Evolutionary conservation across 441 rosid species (phyloP).

Genomic region (Adansonia rubrostipa): DNA sequence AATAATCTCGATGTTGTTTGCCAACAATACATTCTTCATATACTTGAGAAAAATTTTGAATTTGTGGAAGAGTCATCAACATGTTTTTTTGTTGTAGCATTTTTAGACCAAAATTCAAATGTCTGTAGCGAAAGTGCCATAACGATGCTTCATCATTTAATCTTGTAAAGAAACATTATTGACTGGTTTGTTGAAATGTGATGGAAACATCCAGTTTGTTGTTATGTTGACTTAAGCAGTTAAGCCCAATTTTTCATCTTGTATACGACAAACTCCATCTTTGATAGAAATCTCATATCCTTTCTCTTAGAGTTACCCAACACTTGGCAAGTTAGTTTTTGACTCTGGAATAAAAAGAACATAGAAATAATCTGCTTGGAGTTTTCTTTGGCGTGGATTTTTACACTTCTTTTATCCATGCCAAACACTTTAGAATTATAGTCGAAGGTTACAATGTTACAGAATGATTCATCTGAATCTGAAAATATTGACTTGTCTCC

Average conservation of each 20-base stretch:
- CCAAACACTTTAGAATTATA: not conserved
- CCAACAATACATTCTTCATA: too few species aligned
- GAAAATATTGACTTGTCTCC: not conserved
- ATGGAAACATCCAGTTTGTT: not conserved
- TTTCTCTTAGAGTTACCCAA: not conserved
- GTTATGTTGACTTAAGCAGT: not conserved
- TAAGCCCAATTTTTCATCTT: too few species aligned
- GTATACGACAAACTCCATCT: not conserved
- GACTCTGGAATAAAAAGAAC: not conserved
- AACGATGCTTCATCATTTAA: too few species aligned
- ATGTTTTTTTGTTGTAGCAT: too few species aligned
- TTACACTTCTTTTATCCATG: not conserved
- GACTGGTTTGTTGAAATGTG: too few species aligned
- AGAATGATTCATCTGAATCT: not conserved
- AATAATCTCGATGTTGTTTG: too few species aligned
- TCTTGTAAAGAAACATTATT: too few species aligned
- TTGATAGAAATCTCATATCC: not conserved
- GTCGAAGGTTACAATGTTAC: not conserved
- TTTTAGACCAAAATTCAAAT: too few species aligned
- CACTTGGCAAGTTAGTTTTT: not conserved
- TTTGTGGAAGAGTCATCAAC: too few species aligned
- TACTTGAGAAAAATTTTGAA: too few species aligned
- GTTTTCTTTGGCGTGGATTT: not conserved
- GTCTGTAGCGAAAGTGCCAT: too few species aligned
- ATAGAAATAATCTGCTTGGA: not conserved